Evolutionary conservation across 148 eudicot species (phyloP).

Genomic region (Camellia sinensis): DNA sequence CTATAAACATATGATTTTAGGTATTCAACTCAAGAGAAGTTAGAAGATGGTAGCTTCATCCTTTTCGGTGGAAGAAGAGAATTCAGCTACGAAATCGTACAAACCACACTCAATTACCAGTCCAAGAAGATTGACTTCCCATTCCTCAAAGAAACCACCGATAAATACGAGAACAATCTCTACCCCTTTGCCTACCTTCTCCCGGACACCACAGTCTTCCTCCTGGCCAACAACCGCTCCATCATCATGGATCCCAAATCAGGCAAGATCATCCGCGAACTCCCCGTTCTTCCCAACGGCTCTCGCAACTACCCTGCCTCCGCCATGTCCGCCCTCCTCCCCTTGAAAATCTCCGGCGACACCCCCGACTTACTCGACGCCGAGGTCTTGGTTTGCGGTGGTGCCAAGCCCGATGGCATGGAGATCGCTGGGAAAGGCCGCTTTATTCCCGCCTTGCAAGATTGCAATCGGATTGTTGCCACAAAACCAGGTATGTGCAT

Average conservation of each 20-base stretch:
- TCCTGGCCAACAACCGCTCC: constrained; percentile 60
- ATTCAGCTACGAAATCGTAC: constrained; percentile 55
- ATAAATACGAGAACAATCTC: constrained; percentile 66
- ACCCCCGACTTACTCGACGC: constrained; percentile 16
- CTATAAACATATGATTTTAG: not conserved
- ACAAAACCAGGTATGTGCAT: constrained; percentile 14
- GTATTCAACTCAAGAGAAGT: constrained; percentile 52
- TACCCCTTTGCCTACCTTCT: constrained; percentile 73
- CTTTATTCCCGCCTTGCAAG: constrained; percentile 46
- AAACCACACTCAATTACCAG: constrained; percentile 24
- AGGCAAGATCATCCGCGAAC: constrained; percentile 33
- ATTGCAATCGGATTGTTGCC: constrained; percentile 51
- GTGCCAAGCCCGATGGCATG: constrained; percentile 31
- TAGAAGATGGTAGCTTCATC: constrained; percentile 52
- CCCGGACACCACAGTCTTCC: constrained; percentile 75
- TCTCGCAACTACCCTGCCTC: constrained; percentile 89
- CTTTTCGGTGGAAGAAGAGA: constrained; percentile 68
- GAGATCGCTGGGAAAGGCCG: constrained; percentile 26
- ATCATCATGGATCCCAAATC: constrained; percentile 44
- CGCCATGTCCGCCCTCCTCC: constrained; percentile 57
- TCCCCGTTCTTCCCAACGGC: constrained; percentile 65
- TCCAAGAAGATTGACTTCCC: constrained; percentile 32
- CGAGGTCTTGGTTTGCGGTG: constrained; percentile 71
- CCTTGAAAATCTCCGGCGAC: constrained; percentile 33
- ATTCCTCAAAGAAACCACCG: constrained; percentile 50